A percentile compares a stretch with the other conserved stretches of the same genome.
phyloP scores from a whole-genome alignment of 2,329 filamentous ascomycete species.

The Coniochaeta sp. region DNA sequence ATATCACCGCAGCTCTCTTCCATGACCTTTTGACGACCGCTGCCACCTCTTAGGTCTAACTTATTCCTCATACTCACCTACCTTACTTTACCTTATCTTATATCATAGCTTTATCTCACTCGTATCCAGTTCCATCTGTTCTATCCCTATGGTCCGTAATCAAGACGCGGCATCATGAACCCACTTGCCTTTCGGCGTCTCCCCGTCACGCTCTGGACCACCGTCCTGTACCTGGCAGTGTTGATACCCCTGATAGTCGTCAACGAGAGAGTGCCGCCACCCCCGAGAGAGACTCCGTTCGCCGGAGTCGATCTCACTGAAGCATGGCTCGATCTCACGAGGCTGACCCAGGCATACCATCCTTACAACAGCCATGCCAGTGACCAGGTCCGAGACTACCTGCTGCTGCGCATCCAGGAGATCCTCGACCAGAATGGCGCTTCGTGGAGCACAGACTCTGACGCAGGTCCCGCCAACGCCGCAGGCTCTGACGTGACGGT shows the following conservation, averaged over 20 bases:
- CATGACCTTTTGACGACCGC: not conserved
- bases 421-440: slow-evolving; percentile 60
- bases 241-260: slow-evolving; percentile 64
- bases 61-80: no score
- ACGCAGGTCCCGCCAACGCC: slow-evolving; percentile 13
- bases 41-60: not conserved
- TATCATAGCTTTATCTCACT: not conserved
- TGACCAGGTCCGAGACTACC: slow-evolving; percentile 69
- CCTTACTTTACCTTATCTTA: not conserved
- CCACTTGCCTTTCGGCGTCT: slow-evolving; percentile 71
- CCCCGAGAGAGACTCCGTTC: slow-evolving; percentile 45
- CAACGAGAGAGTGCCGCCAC: slow-evolving; percentile 67
- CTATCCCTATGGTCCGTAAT: not conserved
- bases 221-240: slow-evolving; percentile 69
- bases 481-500: slow-evolving; percentile 38
- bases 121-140: not conserved
- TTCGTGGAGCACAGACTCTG: slow-evolving; percentile 32
- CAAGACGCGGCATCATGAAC: slow-evolving; percentile 26
- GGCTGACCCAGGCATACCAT: slow-evolving; percentile 69
- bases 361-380: slow-evolving; percentile 85
- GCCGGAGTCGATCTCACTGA: slow-evolving; percentile 72
- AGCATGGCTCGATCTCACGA: slow-evolving; percentile 78
- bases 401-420: slow-evolving; percentile 61
- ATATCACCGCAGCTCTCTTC: no score
- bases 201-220: slow-evolving; percentile 75